Base-by-base conservation (phyloP, 441 rosid genomes). In the Syzygium malaccense region DNA sequence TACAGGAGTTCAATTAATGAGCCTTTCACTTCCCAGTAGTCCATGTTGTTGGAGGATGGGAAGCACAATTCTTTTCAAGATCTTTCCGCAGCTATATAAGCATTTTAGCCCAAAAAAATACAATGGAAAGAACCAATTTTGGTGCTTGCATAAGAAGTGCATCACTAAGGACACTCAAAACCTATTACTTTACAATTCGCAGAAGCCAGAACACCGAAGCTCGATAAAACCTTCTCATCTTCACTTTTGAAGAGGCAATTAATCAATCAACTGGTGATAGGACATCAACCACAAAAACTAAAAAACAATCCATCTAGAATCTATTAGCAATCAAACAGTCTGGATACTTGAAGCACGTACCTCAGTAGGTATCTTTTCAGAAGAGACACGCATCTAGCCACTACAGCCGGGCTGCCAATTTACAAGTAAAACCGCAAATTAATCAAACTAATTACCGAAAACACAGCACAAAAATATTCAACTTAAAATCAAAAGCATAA, bases 301-400 rank as follows among this genome's bases (percentile, higher is more conserved):
- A 58, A 49, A 37, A 55, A 55, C 80, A 49, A 75, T 37, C 51
- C 18, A 23, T 75, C 51, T 37, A 75, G 51, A 37, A 75, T 75
- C 83, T 41, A 75, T 75, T 25, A 28, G 37, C 55, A 58, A 86
- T 86, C 86, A 93, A 83, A 89, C 55, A 86, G 57, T 87, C 89
- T 41, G 58, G 87, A 86, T 30, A 87, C 64, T 88, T 90, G 88
- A 88, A 88, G 84, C 88, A 54, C 93, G 86, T 94, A 96, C 99
- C 98, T 92, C 91, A 98, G 91, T 89, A 98, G 96, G 92, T 95
- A 94, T 26, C 99, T 96, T 94, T 98, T 98, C 92, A 98, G 91
- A 91, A 97, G 95, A 87, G 96, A 94, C 93, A 98, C 99, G 87
- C 99, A 97, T 91, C 98, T 95, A 88, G 96, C 97, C 90, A 98